Evolutionary conservation across 2,329 filamentous ascomycete species (phyloP), one percentile per base, ranked within the genome.

Genomic region (Geoglossum cookeanum): DNA sequence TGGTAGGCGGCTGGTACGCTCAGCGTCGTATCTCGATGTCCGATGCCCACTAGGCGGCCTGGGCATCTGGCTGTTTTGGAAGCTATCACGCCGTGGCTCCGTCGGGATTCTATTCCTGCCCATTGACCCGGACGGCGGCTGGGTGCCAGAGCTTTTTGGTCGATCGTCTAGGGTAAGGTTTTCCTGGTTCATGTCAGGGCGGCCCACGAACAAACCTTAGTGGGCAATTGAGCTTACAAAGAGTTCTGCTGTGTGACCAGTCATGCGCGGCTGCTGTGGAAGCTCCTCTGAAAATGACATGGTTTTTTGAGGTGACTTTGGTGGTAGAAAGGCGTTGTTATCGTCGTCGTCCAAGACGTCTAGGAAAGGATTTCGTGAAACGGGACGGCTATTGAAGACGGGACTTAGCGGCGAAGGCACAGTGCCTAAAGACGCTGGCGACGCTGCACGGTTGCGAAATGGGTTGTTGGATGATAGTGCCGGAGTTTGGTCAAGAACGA

Each of bases 341-440:
- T 61, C 44, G 56, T 71, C 66, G 55, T 69, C 65, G 61, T 70
- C 70, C 61, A 73, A 72, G 59, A 75, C 73, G 63, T 85, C 84
- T 61, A 89, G 76, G 67, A 90, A 90, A 39, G 85, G 85, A 64
- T 90, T 90, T 68, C 80, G 79, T 63, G 84, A 87, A 59, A 80
- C 70, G 58, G 82, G 83, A 65, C 82, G 77, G 63, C 67, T 57
- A 71, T 74, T 47, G 63, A 66, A 59, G 33, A 61, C 61, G 4
- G 64, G 55, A 27, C 49, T 61, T 54, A 61, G 22, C 58, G 66
- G 52, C 63, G 63, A 55, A 64, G 64, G 56, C 22, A 44, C 9
- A 44, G 49, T 17, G 29, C 22, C 17, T 13, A 33, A 17, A 27
- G 57, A 27, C 3, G 68, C 61, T 15, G 70, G 70, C 37, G 71